These are phyloP conservation scores for Diddensiella caesifluorescens DNA, from an alignment of 805 yeast genomes.

Conservation along the genomic window DNA sequence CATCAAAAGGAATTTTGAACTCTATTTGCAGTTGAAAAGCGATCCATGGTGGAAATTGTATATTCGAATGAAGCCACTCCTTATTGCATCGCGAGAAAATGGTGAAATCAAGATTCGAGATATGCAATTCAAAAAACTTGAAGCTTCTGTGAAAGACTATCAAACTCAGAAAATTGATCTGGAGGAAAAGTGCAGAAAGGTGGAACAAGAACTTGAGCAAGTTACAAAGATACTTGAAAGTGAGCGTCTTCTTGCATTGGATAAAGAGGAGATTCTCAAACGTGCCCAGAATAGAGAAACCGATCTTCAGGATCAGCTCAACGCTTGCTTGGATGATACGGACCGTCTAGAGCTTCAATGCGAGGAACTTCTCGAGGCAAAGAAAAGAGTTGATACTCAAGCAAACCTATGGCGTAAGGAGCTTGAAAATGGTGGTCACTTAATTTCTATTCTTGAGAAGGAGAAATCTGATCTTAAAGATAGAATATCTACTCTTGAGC, in stretches of 20 bases:
- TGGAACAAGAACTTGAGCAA: conserved; percentile 27
- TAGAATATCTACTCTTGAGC: conserved; percentile 33
- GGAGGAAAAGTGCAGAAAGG: conserved; percentile 23
- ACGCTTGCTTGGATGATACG: conserved; percentile 29
- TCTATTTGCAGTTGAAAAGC: conserved; percentile 42
- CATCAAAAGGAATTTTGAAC: conserved; percentile 54
- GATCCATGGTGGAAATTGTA: conserved; percentile 80
- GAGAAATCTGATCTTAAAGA: conserved; percentile 31
- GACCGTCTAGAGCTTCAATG: conserved; percentile 30
- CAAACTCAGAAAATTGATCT: conserved; percentile 28
- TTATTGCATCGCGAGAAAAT: conserved; percentile 58
- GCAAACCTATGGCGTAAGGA: conserved; percentile 32
- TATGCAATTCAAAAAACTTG: conserved; percentile 31
- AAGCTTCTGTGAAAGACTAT: conserved; percentile 23
- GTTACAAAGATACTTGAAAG: conserved; percentile 34
- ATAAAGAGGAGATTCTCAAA: conserved; percentile 44
- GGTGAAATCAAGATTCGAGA: conserved; percentile 45
- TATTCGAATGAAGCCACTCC: conserved; percentile 65
- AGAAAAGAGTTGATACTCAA: conserved; percentile 32
- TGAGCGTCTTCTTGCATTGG: conserved; percentile 41
- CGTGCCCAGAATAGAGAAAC: conserved; percentile 40
- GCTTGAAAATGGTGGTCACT: conserved; percentile 33
- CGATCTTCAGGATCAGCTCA: conserved; percentile 30
- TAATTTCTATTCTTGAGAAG: conserved; percentile 32
- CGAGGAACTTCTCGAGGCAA: conserved; percentile 30